Evolutionary conservation across 2,329 filamentous ascomycete species (phyloP), one percentile per base, ranked within the genome.

Genomic region (Malbranchea zuffiana): DNA sequence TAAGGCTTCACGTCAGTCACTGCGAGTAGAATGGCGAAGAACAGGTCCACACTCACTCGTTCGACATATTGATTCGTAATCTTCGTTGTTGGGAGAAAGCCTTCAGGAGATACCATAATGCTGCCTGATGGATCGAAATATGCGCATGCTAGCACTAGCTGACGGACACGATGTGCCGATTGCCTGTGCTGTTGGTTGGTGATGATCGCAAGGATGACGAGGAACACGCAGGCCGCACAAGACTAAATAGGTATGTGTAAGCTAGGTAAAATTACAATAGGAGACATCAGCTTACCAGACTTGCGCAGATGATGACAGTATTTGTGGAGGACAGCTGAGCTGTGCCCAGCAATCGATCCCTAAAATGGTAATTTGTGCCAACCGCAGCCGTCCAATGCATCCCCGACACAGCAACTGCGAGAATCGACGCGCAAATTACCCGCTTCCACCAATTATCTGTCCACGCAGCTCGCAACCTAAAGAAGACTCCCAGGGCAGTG

Each of bases 351-450:
- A 65, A 62, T 35, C 69, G 54, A 29, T 66, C 53, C 45, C 69
- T 57, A 35, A 83, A 57, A 28, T 67, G 68, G 54, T 87, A 90
- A 6, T 59, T 55, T 3, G 82, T 90, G 11, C 82, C 82, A 7
- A 74, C 69, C 3, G 79, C 71, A 20, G 80, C 84, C 39, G 80
- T 80, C 80, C 83, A 92, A 60, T 92, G 84, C 84, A 92, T 90
- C 1, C 82, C 82, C 6, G 79, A 86, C 2, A 90, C 81, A 26
- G 80, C 82, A 11, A 72, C 67, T 6, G 82, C 80, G 26, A 92
- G 67, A 12, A 86, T 58, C 30, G 75, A 60, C 6, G 79, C 80
- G 43, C 78, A 82, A 2, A 77, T 49, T 6, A 70, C 59, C 41
- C 83, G 69, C 53, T 84, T 83, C 79, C 79, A 86, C 74, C 80